Conservation (phyloP, 768 basidiomycete species). For the Serendipita sp. region DNA sequence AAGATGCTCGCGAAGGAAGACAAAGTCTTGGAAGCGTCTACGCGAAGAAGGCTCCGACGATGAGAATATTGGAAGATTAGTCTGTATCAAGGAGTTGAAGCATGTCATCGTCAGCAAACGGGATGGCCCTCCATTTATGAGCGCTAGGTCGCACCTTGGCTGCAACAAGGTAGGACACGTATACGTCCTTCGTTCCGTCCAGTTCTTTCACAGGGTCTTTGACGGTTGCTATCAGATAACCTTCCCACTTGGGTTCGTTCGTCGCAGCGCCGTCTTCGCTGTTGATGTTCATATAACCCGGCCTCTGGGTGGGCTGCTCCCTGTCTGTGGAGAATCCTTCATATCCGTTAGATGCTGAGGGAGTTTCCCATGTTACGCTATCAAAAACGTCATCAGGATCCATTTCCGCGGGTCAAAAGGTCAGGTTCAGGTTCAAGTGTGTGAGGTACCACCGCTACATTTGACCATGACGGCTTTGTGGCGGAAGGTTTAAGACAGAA, state of each 20-base stretch:
- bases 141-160: conserved; percentile 45
- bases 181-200: conserved; percentile 92
- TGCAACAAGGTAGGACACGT: conserved; percentile 82
- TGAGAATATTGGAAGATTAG: conserved; percentile 77
- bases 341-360: conserved; percentile 37
- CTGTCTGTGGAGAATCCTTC: conserved; percentile 21
- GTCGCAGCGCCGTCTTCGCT: conserved; percentile 47
- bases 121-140: not conserved
- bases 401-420: not conserved
- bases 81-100: conserved; percentile 31
- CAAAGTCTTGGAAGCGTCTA: conserved; percentile 92
- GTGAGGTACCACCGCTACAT: no score
- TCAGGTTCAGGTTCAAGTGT: not conserved
- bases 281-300: conserved; percentile 55
- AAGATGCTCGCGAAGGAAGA: conserved; percentile 78
- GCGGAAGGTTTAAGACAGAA: no score
- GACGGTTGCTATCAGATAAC: conserved; percentile 64
- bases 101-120: not conserved
- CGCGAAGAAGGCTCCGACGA: conserved; percentile 56
- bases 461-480: not conserved
- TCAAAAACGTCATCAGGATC: conserved; percentile 68
- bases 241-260: conserved; percentile 81
- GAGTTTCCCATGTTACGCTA: conserved; percentile 80
- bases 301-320: conserved; percentile 27
- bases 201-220: conserved; percentile 91